Base-by-base conservation (phyloP, 2,329 filamentous ascomycete species). In the Fusarium clavum region DNA sequence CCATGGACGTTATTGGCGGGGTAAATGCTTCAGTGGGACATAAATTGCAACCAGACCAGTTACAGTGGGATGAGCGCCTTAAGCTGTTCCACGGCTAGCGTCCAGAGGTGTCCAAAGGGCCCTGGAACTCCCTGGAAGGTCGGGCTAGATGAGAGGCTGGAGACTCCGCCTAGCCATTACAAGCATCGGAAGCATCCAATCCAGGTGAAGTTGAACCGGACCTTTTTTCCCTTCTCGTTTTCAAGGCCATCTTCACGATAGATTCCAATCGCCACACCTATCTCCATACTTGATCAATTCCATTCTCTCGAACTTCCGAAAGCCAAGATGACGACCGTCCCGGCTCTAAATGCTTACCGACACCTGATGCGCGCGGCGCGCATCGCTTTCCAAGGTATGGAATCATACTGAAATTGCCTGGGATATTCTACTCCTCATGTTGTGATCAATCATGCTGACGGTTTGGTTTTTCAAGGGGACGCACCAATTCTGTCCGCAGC, bases 341-440 rank as follows among this genome's bases (percentile, higher is more conserved):
- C 94, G 84, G 92, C 93, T 18, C 83, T 94, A 58, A 84, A 87
- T 77, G 94, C 93, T 40, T 98, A 98, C 82, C 86, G 94, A 76
- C 86, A 91, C 72, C 83, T 98, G 44, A 85, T 97, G 74, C 94
- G 95, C 67, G 92, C 94, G 24, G 90, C 93, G 34, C 86, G 90
- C 70, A 85, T 97, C 70, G 94, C 94, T 64, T 99, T 99, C 78
- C 84, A 91, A 83, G 93, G 94, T 95, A 83, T 34, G 76, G 60
- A 38, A 44, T 11, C 22, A 44, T 54, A 38, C 32, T 22, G 29
- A 22, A 55, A 24, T 20, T 18, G 24, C 40, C 41, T n/a, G 25
- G 27, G 22, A 12, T n/a, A 22, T 22, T 43, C 30, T n/a, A 9
- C 25, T 16, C 34, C 24, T 20, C 13, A 27, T 20, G 32, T 2